Base-by-base conservation (phyloP, 495 filamentous ascomycete species). In the Neurospora sp. region DNA sequence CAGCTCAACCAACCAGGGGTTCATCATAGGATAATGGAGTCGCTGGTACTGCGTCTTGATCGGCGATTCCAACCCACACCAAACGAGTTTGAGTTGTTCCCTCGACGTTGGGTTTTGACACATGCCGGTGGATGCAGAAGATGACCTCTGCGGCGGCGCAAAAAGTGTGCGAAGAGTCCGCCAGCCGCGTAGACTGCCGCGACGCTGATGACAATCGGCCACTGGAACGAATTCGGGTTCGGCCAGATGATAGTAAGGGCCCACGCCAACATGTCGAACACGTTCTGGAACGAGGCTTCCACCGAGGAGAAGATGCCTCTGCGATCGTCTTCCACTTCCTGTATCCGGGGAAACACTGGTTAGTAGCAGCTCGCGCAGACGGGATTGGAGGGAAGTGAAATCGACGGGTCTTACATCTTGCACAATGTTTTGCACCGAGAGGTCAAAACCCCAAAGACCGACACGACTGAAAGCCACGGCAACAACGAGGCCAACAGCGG, bases 381-480 rank as follows among this genome's bases (percentile, higher is more conserved):
- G 4, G 54, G 14, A 9, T 5, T 54, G 4, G 39, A 71, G 39
- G 12, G 16, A 12, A 40, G 62, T 18, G 59, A 62, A 42, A 27
- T 18, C 14, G 38, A 70, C 4, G 18, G 20, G 35, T 14, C 84
- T 76, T 76, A 90, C 89, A 75, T 90, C 89, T 77, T 93, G 91
- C 0, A 93, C 82, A 14, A 92, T 84, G 66, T 85, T 84, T 76
- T 93, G 91, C 9, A 83, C 87, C 38, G 84, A 88, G 2, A 93
- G 81, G 76, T 93, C 91, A 73, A 89, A 92, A 0, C 90, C 89
- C 86, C 91, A 89, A 0, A 93, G 82, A 0, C 91, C 91, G 7
- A 92, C 42, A 0, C 91, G 84, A 71, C 90, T 92, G 12, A 90
- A 39, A 0, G 86, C 84, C 0, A 89, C 86, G 0, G 86, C 88